Base-by-base conservation (phyloP, 2,329 filamentous ascomycete genomes). In the Tolypocladium nubicola region DNA sequence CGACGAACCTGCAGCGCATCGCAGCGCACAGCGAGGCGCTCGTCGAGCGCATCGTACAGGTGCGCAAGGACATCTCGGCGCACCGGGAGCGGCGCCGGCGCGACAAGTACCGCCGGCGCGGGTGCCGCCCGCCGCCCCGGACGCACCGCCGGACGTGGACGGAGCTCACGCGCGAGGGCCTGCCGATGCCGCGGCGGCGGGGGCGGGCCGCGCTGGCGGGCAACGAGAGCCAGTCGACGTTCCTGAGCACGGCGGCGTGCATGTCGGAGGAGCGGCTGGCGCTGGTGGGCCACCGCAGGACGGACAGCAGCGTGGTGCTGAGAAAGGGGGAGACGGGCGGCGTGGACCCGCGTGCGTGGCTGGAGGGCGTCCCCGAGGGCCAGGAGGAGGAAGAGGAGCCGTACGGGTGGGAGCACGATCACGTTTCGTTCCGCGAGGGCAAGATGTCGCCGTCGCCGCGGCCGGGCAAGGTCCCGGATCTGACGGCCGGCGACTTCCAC, bases 1-100 rank as follows among this genome's bases (percentile, higher is more conserved):
- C 16, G 26, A 7, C 26, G 47, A 35, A 19, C 21, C 14, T n/a
- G 26, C 21, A 13, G 13, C 21, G 16, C 47, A 50, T 33, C n/a
- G 5, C 11, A 8, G 49, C 54, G 5, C 49, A 39, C 30, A 66
- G 65, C 43, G 45, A 57, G 3, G 23, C n/a, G 19, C 40, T 67
- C 6, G 58, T 57, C 8, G 19, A 54, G 4, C 45, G 57, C 35
- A 59, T 67, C 16, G 14, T 30, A 2, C 47, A 21, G 47, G 23
- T 57, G 23, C 55, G 55, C 50, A 26, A 19, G 35, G 52, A 53
- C n/a, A 11, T 39, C 13, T 19, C 21, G 8, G 49, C 33, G 7
- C n/a, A 14, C n/a, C 14, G 14, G 30, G 33, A 52, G 30, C 30
- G 4, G 16, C 49, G 30, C 49, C 43, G 43, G 21, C 43, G 11